Percentiles rank a stretch among this genome's conserved stretches.
phyloP scores from a whole-genome alignment of 2,329 filamentous ascomycete genomes.

The Xylaria sp. region DNA sequence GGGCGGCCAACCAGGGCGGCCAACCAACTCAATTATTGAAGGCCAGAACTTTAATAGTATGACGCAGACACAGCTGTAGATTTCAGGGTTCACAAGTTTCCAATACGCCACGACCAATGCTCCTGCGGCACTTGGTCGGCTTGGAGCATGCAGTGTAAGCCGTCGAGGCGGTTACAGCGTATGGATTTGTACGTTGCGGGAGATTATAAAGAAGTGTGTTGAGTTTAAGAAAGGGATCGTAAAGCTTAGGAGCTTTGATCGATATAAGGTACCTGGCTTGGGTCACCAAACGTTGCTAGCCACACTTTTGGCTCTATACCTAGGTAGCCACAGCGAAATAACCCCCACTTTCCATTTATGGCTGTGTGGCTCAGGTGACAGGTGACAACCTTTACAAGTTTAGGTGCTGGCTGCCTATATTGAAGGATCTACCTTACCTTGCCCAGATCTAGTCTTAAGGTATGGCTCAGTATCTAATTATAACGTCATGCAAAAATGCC shows the following conservation, averaged over 20 bases:
- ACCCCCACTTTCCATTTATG: constrained; percentile 5
- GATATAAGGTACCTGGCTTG: no score
- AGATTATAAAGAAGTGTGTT: not conserved
- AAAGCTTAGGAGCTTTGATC: constrained; percentile 3
- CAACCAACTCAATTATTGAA: constrained; percentile 5
- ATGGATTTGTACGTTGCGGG: not conserved
- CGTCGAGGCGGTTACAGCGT: not conserved
- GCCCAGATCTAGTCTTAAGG: no score
- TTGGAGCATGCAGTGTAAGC: not conserved
- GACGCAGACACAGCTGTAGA: not conserved
- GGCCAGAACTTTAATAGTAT: not conserved
- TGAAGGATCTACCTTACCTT: no score
- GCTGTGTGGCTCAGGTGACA: constrained; percentile 3
- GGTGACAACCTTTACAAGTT: no score
- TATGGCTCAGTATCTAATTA: no score
- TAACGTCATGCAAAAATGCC: not conserved
- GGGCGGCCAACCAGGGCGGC: constrained; percentile 11
- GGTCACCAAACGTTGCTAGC: not conserved
- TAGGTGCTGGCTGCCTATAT: no score
- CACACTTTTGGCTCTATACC: no score
- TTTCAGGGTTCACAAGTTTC: not conserved
- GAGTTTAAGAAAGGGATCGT: constrained; percentile 8
- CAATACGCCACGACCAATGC: not conserved
- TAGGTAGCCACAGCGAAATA: not conserved
- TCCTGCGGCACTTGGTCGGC: not conserved